These are phyloP conservation scores for Tetrahymena borealis DNA, from an alignment of 73 alveolate genomes.

Conservation along the genomic window DNA sequence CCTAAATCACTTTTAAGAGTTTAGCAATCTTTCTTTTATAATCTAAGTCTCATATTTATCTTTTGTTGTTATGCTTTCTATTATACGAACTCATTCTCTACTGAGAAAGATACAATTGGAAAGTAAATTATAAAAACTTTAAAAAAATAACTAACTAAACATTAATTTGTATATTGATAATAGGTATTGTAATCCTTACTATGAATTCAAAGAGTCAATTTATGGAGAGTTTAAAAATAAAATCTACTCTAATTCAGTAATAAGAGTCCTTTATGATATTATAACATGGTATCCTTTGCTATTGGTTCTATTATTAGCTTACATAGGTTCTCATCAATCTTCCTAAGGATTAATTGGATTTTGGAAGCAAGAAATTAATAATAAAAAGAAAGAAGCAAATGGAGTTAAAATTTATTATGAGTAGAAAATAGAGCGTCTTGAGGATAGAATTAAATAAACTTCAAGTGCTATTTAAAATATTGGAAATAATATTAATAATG, in stretches of 20 bases:
- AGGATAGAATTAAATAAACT: not conserved
- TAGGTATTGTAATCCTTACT: not conserved
- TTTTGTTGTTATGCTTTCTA: not conserved
- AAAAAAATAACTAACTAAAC: not conserved
- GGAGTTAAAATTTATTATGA: not conserved
- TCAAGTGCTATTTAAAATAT: not conserved
- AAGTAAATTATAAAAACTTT: no score
- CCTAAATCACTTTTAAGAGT: not conserved
- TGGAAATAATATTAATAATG: not conserved
- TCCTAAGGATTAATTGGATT: not conserved
- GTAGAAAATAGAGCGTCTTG: not conserved
- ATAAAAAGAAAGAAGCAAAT: not conserved
- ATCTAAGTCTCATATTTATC: not conserved
- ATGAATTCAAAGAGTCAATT: not conserved
- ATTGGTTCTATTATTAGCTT: not conserved
- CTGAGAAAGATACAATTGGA: no score
- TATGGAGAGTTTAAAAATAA: not conserved
- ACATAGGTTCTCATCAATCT: not conserved
- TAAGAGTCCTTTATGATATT: not conserved
- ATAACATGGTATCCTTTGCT: not conserved
- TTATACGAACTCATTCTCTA: not conserved
- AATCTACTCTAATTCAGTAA: not conserved
- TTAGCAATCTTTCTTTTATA: not conserved
- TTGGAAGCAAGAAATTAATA: not conserved
- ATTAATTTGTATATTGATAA: not conserved